Conservation (phyloP, 768 basidiomycete genomes). For the Atractiella rhizophila region DNA sequence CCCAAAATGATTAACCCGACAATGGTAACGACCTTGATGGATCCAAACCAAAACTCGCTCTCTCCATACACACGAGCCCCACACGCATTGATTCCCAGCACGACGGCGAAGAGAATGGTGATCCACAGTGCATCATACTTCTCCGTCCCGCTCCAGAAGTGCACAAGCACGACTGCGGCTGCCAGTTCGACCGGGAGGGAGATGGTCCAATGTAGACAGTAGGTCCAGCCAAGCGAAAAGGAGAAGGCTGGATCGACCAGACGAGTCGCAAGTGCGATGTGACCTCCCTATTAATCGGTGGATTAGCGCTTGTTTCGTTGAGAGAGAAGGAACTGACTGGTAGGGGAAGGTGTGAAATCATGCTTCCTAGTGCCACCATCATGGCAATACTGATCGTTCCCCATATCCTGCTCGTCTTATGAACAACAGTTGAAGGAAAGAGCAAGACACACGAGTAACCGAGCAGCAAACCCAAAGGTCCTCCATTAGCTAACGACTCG, state of each 20-base stretch:
- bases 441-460: constrained; percentile 28
- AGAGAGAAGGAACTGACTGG: no score
- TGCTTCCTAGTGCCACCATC: no score
- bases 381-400: no score
- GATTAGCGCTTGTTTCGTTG: no score
- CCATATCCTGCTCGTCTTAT: no score
- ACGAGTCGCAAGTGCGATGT: constrained; percentile 15
- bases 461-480: constrained; percentile 31
- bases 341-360: constrained; percentile 11
- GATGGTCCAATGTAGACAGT: constrained; percentile 28
- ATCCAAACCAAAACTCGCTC: constrained; percentile 38
- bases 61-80: constrained; percentile 19
- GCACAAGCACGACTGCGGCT: constrained; percentile 41
- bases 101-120: constrained; percentile 20
- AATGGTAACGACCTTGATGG: constrained; percentile 17
- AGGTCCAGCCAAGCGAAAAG: constrained; percentile 20
- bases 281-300: no score
- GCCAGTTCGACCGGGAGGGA: constrained; percentile 47
- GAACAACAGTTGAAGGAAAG: no score
- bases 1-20: constrained; percentile 29
- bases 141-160: constrained; percentile 36
- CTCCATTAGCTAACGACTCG: constrained; percentile 27
- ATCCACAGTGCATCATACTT: constrained; percentile 21
- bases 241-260: constrained; percentile 15
- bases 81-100: constrained; percentile 23